Percentiles rank a stretch among this genome's conserved stretches.
phyloP scores from a whole-genome alignment of 257 asterid species.

The Rhazya stricta region DNA sequence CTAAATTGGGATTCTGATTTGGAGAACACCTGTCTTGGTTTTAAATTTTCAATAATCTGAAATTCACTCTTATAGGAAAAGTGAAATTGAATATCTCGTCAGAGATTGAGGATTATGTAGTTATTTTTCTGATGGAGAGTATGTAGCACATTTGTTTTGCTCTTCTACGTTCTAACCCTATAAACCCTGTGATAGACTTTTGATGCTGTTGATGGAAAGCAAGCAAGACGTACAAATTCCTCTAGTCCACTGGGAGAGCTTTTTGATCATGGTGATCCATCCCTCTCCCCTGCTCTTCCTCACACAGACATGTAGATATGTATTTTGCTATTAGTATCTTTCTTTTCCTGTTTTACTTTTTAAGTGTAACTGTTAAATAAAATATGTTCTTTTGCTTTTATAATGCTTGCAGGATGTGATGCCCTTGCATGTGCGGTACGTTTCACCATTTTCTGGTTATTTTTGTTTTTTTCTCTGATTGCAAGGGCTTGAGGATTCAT shows the following conservation, averaged over 20 bases:
- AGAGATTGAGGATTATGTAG: not conserved
- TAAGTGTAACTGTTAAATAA: constrained; percentile 17
- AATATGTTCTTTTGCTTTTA: constrained; percentile 18
- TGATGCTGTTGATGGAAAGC: constrained; percentile 98
- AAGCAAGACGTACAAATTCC: constrained; percentile 93
- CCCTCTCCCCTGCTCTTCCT: constrained; percentile 3
- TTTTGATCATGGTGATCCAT: constrained; percentile 75
- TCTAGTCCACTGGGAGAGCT: constrained; percentile 95
- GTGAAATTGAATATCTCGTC: not conserved
- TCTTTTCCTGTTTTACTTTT: too few species aligned
- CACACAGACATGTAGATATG: not conserved
- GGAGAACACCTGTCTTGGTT: not conserved
- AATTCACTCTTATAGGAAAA: not conserved
- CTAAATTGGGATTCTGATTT: not conserved
- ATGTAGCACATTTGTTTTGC: constrained; percentile 8
- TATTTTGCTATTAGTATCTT: not conserved
- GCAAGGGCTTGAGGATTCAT: constrained; percentile 15
- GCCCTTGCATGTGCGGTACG: constrained; percentile 98
- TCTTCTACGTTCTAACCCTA: constrained; percentile 19
- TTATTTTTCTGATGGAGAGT: not conserved
- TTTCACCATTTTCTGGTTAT: constrained; percentile 13
- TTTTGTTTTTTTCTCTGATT: constrained; percentile 18
- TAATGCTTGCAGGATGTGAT: constrained; percentile 73
- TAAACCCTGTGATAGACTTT: constrained; percentile 49
- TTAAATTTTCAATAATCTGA: not conserved